Evolutionary conservation across 305 asterid genomes (phyloP).

Genomic region (Fraxinus albicans): DNA sequence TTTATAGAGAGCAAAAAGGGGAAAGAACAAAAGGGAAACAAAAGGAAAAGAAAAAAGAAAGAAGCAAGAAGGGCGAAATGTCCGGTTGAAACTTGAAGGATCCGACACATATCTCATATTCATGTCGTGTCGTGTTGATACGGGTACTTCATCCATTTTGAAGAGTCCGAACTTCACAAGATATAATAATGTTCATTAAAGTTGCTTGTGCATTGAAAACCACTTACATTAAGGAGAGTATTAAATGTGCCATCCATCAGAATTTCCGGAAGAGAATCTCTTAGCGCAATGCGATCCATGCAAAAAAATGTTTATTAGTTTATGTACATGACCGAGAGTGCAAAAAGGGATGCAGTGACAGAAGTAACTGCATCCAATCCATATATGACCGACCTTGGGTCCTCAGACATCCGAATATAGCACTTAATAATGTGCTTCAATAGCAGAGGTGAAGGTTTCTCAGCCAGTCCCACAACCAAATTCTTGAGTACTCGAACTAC

Average conservation of each 20-base stretch:
- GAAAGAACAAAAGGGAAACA: no score
- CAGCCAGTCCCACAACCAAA: constrained; percentile 20
- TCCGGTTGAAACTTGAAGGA: no score
- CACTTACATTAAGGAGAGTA: constrained; percentile 50
- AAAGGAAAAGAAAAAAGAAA: no score
- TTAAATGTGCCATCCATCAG: constrained; percentile 52
- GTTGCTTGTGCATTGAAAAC: background rate
- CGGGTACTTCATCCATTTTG: no score
- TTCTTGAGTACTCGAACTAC: constrained; percentile 23
- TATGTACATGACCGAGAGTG: background rate
- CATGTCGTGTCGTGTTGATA: no score
- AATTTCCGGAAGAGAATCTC: constrained; percentile 30
- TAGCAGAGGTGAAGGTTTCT: constrained; percentile 23
- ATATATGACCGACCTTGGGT: constrained; percentile 19
- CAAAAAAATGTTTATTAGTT: constrained; percentile 8
- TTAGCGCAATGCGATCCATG: constrained; percentile 43
- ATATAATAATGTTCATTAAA: background rate
- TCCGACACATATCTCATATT: no score
- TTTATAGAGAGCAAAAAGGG: no score
- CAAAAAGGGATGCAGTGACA: constrained; percentile 1
- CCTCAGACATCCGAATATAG: constrained; percentile 30
- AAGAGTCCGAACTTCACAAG: no score
- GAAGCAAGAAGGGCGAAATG: no score
- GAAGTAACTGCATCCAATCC: background rate
- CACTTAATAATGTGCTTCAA: constrained; percentile 30